phyloP scores from a whole-genome alignment of 1,284 basidiomycete genomes.

The Boletus sp. region DNA sequence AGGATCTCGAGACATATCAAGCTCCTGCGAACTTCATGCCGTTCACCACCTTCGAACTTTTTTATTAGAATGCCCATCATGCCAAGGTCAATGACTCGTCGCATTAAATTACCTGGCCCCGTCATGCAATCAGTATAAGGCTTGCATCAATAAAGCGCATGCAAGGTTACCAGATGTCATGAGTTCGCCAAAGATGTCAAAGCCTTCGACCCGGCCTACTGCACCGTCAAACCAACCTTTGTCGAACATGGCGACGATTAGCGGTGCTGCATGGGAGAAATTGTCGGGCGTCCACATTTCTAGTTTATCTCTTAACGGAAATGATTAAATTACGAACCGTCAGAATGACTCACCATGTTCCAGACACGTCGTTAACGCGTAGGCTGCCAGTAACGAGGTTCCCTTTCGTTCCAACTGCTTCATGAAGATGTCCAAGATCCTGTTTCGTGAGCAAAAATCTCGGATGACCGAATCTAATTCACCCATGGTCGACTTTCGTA shows the following conservation, averaged over 20 bases:
- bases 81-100: not conserved
- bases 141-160: no score
- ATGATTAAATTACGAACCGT: not conserved
- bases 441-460: not conserved
- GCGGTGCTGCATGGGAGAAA: not conserved
- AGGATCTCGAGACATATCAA: constrained; percentile 6
- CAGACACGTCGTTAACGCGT: constrained; percentile 4
- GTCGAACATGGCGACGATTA: no score
- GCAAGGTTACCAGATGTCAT: not conserved
- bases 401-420: not conserved
- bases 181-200: constrained; percentile 1
- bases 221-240: constrained; percentile 6
- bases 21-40: not conserved
- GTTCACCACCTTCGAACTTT: constrained; percentile 2
- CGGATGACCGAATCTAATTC: not conserved
- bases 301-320: not conserved
- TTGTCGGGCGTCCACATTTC: not conserved
- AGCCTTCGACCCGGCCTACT: constrained; percentile 1
- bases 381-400: not conserved
- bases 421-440: constrained; percentile 3
- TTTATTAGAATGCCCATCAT: not conserved
- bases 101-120: not conserved
- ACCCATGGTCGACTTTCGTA: not conserved
- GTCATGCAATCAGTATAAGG: not conserved
- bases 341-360: not conserved